A percentile compares a stretch with the other conserved stretches of the same genome.
Evolutionary conservation across 192 early-diverging fungal genomes (phyloP).

Genomic region (Piromyces sp.): DNA sequence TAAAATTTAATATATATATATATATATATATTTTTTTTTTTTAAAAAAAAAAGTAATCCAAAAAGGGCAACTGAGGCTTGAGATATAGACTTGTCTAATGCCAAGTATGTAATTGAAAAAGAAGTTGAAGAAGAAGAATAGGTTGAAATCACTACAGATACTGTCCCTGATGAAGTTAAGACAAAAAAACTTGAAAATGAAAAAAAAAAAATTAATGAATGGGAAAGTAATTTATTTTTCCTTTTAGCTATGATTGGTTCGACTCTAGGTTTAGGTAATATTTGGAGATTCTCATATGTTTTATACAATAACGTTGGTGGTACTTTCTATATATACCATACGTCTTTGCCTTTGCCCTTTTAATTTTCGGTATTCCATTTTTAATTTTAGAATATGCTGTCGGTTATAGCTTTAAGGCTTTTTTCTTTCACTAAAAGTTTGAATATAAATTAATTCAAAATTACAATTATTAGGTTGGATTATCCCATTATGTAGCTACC

Average conservation of each 20-base stretch:
- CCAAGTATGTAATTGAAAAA: too few relatives aligned
- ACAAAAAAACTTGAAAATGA: too few relatives aligned
- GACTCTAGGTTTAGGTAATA: background rate
- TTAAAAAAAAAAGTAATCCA: too few relatives aligned
- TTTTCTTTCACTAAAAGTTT: background rate
- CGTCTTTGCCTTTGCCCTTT: background rate
- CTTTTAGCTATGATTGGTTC: background rate
- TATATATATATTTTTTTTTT: too few relatives aligned
- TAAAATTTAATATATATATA: too few relatives aligned
- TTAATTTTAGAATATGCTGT: background rate
- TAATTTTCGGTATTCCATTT: background rate
- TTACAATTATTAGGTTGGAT: background rate
- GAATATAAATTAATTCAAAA: background rate
- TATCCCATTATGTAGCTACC: background rate
- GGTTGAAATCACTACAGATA: too few relatives aligned
- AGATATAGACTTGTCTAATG: too few relatives aligned
- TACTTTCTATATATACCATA: background rate
- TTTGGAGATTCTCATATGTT: background rate
- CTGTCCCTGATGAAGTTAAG: too few relatives aligned
- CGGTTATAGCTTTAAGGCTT: background rate
- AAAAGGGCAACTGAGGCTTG: too few relatives aligned
- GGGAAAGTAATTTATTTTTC: background rate
- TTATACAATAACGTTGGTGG: background rate
- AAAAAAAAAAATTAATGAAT: too few relatives aligned
- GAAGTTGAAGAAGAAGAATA: too few relatives aligned